phyloP scores from a whole-genome alignment of 2,329 filamentous ascomycete genomes.

The Penicillium verrucosum region DNA sequence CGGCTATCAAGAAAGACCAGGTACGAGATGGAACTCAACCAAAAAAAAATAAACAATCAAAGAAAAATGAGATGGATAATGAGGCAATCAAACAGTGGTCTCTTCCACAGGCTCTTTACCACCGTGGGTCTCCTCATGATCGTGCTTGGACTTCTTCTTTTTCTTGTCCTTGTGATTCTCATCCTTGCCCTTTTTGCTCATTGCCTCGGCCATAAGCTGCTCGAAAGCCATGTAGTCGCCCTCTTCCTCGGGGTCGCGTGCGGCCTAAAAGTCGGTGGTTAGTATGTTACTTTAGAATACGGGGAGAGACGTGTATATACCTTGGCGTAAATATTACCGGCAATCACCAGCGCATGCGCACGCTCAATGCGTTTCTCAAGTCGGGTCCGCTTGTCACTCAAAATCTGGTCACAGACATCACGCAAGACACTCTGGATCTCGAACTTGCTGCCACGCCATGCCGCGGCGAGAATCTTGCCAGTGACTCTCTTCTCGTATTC shows the following conservation, averaged over 20 bases:
- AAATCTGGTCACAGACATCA: slow-evolving; percentile 86
- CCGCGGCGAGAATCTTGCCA: slow-evolving; percentile 94
- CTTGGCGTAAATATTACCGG: slow-evolving; percentile 85
- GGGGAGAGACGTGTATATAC: slow-evolving; percentile 48
- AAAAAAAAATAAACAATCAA: not conserved
- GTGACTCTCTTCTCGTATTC: slow-evolving; percentile 96
- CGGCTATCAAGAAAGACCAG: not conserved
- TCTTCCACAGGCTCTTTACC: slow-evolving; percentile 14
- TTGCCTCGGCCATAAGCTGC: slow-evolving; percentile 93
- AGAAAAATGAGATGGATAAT: not conserved
- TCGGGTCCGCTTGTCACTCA: slow-evolving; percentile 75
- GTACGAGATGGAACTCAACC: not conserved
- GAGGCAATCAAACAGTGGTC: slow-evolving; percentile 13
- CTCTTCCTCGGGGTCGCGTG: slow-evolving; percentile 89
- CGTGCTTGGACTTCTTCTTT: slow-evolving; percentile 50
- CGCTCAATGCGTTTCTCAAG: slow-evolving; percentile 84
- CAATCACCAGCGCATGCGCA: slow-evolving; percentile 81
- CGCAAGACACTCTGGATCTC: slow-evolving; percentile 95
- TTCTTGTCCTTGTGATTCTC: slow-evolving; percentile 74
- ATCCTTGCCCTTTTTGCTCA: slow-evolving; percentile 83
- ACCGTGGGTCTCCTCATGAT: slow-evolving; percentile 16
- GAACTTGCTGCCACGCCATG: slow-evolving; percentile 94
- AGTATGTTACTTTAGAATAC: slow-evolving; percentile 5
- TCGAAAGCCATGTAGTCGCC: slow-evolving; percentile 99
- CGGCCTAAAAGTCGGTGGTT: slow-evolving; percentile 56